Evolutionary conservation across 2,329 filamentous ascomycete genomes (phyloP).

Genomic region (Immersiporthe knoxdaviesiana): DNA sequence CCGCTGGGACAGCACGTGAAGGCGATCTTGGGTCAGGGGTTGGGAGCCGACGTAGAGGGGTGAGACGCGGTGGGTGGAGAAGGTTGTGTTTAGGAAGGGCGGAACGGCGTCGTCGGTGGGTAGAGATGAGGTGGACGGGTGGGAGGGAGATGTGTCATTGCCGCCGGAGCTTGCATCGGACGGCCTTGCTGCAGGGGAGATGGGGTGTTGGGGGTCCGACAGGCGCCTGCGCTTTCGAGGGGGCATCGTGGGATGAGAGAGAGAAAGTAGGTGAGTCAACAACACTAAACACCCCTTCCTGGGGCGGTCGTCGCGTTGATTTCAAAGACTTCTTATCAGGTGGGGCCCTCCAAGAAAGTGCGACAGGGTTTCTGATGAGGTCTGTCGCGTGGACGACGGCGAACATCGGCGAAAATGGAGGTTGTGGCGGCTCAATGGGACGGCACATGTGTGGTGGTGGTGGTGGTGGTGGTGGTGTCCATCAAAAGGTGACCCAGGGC

Average conservation of each 20-base stretch:
- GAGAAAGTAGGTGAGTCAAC: not conserved
- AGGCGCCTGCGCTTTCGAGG: conserved; percentile 19
- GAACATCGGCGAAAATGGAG: not conserved
- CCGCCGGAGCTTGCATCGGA: not conserved
- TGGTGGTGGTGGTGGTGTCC: too few species aligned
- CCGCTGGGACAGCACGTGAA: conserved; percentile 50
- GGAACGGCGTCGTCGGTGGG: conserved; percentile 33
- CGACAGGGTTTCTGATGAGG: not conserved
- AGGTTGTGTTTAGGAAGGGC: conserved; percentile 62
- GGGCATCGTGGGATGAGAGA: conserved; percentile 15
- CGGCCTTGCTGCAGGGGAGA: not conserved
- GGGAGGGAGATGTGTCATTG: conserved; percentile 19
- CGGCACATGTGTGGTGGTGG: not conserved
- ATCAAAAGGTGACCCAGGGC: too few species aligned
- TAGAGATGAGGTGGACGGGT: conserved; percentile 15
- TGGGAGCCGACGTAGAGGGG: conserved; percentile 54
- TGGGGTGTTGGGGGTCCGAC: not conserved
- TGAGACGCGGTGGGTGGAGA: conserved; percentile 59
- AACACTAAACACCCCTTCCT: not conserved
- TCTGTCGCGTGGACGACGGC: conserved; percentile 6
- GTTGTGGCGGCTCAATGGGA: not conserved
- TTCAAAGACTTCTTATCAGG: not conserved
- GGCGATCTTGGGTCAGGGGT: conserved; percentile 42
- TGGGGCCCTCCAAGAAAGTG: not conserved
- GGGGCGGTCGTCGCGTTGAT: not conserved